These are phyloP conservation scores for Epichloe baconii DNA, from an alignment of 2,329 filamentous ascomycete species.

Conservation along the genomic window DNA sequence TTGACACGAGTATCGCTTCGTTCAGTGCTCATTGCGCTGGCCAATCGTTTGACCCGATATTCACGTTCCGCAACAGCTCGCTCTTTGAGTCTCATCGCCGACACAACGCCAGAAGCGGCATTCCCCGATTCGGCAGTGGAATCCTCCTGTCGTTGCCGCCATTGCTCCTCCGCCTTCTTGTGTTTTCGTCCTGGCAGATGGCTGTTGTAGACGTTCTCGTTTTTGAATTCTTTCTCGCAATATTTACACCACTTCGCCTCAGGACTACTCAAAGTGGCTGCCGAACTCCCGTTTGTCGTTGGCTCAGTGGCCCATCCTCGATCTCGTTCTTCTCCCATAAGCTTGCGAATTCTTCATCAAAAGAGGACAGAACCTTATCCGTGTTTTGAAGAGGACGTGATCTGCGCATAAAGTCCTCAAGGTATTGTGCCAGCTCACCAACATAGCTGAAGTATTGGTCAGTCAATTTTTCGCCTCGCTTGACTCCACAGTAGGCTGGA, in stretches of 20 bases:
- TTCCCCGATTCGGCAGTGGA: conserved; percentile 17
- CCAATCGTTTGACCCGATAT: conserved; percentile 66
- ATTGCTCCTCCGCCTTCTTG: conserved; percentile 63
- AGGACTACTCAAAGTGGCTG: conserved; percentile 21
- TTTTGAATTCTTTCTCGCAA: conserved; percentile 91
- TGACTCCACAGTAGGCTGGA: conserved; percentile 59
- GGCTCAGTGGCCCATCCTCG: conserved; percentile 57
- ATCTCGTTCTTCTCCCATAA: conserved; percentile 72
- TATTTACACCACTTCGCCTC: conserved; percentile 80
- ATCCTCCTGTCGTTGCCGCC: conserved; percentile 35
- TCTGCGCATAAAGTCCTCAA: conserved; percentile 77
- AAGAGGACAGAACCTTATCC: conserved; percentile 59
- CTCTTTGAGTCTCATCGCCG: conserved; percentile 60
- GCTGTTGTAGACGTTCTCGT: conserved; percentile 84
- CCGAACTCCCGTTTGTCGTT: conserved; percentile 15
- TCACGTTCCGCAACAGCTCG: conserved; percentile 83
- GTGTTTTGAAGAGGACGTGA: conserved; percentile 78
- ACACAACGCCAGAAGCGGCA: conserved; percentile 15
- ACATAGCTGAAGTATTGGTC: conserved; percentile 90
- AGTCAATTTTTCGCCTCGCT: conserved; percentile 72
- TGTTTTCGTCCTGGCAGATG: conserved; percentile 78
- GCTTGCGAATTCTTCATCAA: conserved; percentile 73
- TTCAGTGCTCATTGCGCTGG: conserved; percentile 72
- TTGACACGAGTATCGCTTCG: conserved; percentile 84
- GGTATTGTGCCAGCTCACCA: conserved; percentile 63